These are phyloP conservation scores for Penicillium sp. DNA, from an alignment of 2,329 filamentous ascomycete species.

Conservation along the genomic window DNA sequence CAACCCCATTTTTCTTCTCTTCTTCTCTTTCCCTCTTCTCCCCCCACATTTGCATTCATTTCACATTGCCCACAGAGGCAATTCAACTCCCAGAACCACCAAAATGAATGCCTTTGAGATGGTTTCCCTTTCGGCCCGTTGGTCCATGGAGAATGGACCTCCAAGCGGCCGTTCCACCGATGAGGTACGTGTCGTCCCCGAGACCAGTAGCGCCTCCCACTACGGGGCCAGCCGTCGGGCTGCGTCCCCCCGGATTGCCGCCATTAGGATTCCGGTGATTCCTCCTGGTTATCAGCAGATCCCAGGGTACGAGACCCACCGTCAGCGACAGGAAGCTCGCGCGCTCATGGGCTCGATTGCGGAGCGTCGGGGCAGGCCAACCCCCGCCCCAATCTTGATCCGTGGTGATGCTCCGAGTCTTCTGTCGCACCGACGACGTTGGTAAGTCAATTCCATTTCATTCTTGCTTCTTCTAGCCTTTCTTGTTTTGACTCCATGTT, in stretches of 20 bases:
- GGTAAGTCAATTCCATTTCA: background rate
- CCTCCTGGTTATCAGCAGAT: background rate
- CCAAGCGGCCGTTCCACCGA: background rate
- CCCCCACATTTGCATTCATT: background rate
- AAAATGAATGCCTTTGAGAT: background rate
- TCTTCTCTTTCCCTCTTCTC: background rate
- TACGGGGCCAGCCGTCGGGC: background rate
- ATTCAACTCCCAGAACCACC: background rate
- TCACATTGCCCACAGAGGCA: background rate
- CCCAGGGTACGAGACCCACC: background rate
- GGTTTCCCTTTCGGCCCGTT: background rate
- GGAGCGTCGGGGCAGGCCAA: background rate
- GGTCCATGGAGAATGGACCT: background rate
- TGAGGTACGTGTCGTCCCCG: background rate
- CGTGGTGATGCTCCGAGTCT: background rate
- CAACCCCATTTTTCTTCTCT: too few species aligned
- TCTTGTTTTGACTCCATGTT: background rate
- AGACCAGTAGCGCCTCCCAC: background rate
- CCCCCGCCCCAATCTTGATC: background rate
- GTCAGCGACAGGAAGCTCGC: background rate
- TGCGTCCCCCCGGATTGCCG: background rate
- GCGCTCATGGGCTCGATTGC: background rate
- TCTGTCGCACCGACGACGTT: background rate
- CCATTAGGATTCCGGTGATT: background rate
- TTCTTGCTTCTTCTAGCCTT: background rate